Evolutionary conservation across 768 basidiomycete species (phyloP).

Genomic region (Russula emetica): DNA sequence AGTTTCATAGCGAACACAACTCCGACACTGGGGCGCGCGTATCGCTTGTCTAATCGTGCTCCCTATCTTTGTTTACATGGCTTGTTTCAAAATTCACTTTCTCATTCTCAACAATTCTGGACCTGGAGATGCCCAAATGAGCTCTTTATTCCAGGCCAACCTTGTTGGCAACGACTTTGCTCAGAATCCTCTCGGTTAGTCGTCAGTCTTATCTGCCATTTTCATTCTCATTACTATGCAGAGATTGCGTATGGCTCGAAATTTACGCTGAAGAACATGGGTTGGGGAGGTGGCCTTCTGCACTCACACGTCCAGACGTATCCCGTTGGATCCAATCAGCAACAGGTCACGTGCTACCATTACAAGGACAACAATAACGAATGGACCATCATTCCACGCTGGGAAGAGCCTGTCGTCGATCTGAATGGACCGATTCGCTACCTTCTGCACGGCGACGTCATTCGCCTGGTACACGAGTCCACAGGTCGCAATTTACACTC

Average conservation of each 20-base stretch:
- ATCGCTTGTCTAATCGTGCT: conserved; percentile 80
- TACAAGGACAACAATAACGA: conserved; percentile 99
- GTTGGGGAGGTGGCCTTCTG: conserved; percentile 92
- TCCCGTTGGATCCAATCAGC: conserved; percentile 87
- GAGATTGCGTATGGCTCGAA: conserved; percentile 90
- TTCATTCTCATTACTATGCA: conserved; percentile 30
- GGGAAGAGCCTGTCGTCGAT: conserved; percentile 69
- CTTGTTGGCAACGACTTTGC: conserved; percentile 91
- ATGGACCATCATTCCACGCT: conserved; percentile 74
- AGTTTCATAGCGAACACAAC: conserved; percentile 66
- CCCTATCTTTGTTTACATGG: conserved; percentile 89
- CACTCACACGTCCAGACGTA: conserved; percentile 97
- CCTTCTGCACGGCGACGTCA: conserved; percentile 68
- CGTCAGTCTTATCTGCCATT: neutral
- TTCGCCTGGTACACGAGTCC: conserved; percentile 76
- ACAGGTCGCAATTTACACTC: conserved; percentile 93
- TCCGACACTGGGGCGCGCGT: conserved; percentile 87
- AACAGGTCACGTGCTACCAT: conserved; percentile 98
- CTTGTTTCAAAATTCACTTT: conserved; percentile 95
- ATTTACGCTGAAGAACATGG: conserved; percentile 93
- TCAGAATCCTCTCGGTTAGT: conserved; percentile 78
- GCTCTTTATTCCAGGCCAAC: conserved; percentile 96
- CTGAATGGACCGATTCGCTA: conserved; percentile 64
- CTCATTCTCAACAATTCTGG: conserved; percentile 90
- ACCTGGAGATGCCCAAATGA: conserved; percentile 98